phyloP scores from a whole-genome alignment of 1,284 basidiomycete species.

The Ustilago xerochloae region DNA sequence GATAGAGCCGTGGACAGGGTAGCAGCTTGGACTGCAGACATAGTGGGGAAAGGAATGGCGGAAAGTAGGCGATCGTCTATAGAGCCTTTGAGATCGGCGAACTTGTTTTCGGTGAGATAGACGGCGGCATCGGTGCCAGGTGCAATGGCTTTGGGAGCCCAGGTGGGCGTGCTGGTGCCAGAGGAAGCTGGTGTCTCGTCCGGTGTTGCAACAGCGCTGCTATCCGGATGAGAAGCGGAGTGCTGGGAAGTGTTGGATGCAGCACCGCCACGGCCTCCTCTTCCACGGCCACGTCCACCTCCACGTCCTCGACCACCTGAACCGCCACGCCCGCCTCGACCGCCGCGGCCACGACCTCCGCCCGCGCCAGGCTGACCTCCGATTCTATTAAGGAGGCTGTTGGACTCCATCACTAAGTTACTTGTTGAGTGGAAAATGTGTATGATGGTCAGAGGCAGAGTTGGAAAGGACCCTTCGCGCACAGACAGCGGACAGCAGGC shows the following conservation, averaged over 20 bases:
- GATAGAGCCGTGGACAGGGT: conserved; percentile 70
- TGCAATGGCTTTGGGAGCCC: conserved; percentile 26
- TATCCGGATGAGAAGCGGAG: conserved; percentile 70
- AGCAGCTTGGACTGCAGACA: conserved; percentile 71
- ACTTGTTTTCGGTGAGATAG: conserved; percentile 46
- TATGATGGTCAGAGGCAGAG: background rate
- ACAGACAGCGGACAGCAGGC: too few relatives aligned
- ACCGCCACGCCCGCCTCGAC: conserved; percentile 20
- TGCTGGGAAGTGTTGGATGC: conserved; percentile 20
- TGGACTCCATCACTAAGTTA: conserved; percentile 25
- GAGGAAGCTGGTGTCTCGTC: conserved; percentile 37
- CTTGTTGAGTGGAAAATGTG: background rate
- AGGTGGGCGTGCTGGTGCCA: conserved; percentile 23
- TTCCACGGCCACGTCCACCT: conserved; percentile 22
- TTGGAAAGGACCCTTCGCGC: background rate
- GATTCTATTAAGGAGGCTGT: conserved; percentile 24
- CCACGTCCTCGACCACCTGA: conserved; percentile 19
- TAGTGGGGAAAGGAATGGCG: conserved; percentile 68
- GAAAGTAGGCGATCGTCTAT: conserved; percentile 58
- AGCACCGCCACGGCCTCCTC: conserved; percentile 35
- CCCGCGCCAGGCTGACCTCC: conserved; percentile 12
- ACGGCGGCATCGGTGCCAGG: conserved; percentile 29
- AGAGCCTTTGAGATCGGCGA: conserved; percentile 38
- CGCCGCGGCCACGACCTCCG: conserved; percentile 16
- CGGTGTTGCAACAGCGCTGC: conserved; percentile 33